These are phyloP conservation scores for Gilbertella persicaria DNA, from an alignment of 371 early-diverging fungal genomes.

Conservation along the genomic window DNA sequence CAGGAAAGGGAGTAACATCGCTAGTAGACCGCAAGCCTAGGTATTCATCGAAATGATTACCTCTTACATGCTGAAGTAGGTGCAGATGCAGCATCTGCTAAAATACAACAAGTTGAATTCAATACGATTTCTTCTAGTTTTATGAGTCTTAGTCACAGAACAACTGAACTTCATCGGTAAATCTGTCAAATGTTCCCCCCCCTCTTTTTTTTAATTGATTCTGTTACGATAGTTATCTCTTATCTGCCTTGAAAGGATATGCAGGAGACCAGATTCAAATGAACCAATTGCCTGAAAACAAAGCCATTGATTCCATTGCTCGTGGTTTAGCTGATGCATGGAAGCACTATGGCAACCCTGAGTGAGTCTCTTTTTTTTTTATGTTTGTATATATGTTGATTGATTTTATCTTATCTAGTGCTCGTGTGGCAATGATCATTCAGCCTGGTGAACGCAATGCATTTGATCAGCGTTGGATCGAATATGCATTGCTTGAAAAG, in stretches of 20 bases:
- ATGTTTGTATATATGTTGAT: neutral
- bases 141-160: slow-evolving; percentile 76
- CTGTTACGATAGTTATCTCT: slow-evolving; percentile 55
- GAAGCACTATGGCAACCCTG: slow-evolving; percentile 70
- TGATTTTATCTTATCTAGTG: slow-evolving; percentile 48
- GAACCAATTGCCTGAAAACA: slow-evolving; percentile 73
- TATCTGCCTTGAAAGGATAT: slow-evolving; percentile 57
- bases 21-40: slow-evolving; percentile 67
- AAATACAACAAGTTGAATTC: slow-evolving; percentile 93
- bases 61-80: slow-evolving; percentile 71
- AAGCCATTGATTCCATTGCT: slow-evolving; percentile 40
- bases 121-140: slow-evolving; percentile 96
- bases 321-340: slow-evolving; percentile 81
- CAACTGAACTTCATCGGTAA: slow-evolving; percentile 82
- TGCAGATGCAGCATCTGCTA: slow-evolving; percentile 35
- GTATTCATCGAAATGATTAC: slow-evolving; percentile 94
- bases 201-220: no score
- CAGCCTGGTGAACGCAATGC: slow-evolving; percentile 94
- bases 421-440: slow-evolving; percentile 86
- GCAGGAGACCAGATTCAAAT: slow-evolving; percentile 39
- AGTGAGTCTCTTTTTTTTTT: slow-evolving; percentile 45
- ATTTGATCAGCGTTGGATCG: slow-evolving; percentile 94
- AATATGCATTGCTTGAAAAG: slow-evolving; percentile 77
- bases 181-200: no score
- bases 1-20: neutral